Conservation (phyloP, 2,329 filamentous ascomycete species). For the Trichoderma oligosporum region DNA sequence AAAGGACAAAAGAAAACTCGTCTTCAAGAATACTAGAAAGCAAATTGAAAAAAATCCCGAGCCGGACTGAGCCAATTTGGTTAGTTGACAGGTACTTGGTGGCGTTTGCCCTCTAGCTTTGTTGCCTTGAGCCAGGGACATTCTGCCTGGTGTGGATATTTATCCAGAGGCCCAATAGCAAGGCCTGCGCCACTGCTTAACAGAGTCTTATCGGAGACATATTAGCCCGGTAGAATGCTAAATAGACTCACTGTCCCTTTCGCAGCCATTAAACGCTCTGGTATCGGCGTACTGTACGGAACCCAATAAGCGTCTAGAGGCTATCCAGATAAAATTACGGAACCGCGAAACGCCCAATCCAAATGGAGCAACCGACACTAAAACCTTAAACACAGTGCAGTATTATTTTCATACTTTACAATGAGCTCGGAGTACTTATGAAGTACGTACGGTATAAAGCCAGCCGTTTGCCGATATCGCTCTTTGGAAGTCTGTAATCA, state of each 20-base stretch:
- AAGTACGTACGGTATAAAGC: no score
- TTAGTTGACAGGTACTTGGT: conserved; percentile 5
- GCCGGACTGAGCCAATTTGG: background rate
- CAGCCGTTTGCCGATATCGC: no score
- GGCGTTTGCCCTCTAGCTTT: conserved; percentile 11
- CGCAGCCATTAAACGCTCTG: background rate
- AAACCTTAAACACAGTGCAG: background rate
- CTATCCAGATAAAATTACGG: background rate
- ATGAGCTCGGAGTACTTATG: no score
- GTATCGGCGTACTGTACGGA: background rate
- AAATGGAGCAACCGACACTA: background rate
- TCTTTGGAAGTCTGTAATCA: no score
- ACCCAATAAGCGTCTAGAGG: background rate
- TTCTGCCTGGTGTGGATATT: background rate
- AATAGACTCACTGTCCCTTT: background rate
- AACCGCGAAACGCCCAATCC: background rate
- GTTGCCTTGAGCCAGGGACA: background rate
- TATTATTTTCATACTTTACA: no score
- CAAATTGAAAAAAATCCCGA: background rate
- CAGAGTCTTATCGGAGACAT: background rate
- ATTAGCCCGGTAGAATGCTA: background rate
- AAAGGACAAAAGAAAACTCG: background rate
- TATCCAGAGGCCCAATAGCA: background rate
- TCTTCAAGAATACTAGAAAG: background rate
- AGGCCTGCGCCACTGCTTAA: background rate